These are phyloP conservation scores for Ceratobasidium sp. DNA, from an alignment of 1,284 basidiomycete genomes.

Conservation along the genomic window DNA sequence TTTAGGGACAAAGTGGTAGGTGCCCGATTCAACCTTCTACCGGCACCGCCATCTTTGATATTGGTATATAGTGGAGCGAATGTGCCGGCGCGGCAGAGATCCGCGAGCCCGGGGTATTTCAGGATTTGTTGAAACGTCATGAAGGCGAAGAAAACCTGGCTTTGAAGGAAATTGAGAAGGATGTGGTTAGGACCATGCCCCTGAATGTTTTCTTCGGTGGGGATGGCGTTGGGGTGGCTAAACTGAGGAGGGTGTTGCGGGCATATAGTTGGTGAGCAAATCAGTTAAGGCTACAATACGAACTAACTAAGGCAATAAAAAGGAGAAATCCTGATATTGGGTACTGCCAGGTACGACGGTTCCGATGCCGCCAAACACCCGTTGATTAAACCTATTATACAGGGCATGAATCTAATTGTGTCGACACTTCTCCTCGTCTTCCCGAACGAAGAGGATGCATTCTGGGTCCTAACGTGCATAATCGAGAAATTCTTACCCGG, in stretches of 20 bases:
- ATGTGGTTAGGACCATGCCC: conserved; percentile 92
- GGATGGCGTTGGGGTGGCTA: conserved; percentile 90
- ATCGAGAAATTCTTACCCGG: conserved; percentile 83
- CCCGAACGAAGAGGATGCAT: conserved; percentile 94
- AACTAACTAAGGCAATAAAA: conserved; percentile 47
- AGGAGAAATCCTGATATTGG: conserved; percentile 82
- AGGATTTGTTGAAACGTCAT: conserved; percentile 73
- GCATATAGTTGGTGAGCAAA: conserved; percentile 84
- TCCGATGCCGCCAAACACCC: not conserved
- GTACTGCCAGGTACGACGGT: conserved; percentile 65
- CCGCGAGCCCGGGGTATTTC: conserved; percentile 88
- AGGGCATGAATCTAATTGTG: conserved; percentile 92
- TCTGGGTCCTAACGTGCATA: conserved; percentile 91
- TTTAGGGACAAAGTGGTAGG: conserved; percentile 76
- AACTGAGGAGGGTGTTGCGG: conserved; percentile 83
- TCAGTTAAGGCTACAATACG: not conserved
- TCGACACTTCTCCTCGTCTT: conserved; percentile 92
- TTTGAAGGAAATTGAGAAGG: conserved; percentile 87
- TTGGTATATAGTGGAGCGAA: conserved; percentile 68
- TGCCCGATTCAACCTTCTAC: conserved; percentile 44
- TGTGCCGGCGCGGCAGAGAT: conserved; percentile 91
- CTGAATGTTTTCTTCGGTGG: conserved; percentile 96
- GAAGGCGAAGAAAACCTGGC: conserved; percentile 61
- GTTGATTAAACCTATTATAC: not conserved
- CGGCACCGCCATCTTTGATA: conserved; percentile 44